Evolutionary conservation across 2,329 filamentous ascomycete genomes (phyloP), one percentile per base, ranked within the genome.

Genomic region (Neodidymelliopsis sp.): DNA sequence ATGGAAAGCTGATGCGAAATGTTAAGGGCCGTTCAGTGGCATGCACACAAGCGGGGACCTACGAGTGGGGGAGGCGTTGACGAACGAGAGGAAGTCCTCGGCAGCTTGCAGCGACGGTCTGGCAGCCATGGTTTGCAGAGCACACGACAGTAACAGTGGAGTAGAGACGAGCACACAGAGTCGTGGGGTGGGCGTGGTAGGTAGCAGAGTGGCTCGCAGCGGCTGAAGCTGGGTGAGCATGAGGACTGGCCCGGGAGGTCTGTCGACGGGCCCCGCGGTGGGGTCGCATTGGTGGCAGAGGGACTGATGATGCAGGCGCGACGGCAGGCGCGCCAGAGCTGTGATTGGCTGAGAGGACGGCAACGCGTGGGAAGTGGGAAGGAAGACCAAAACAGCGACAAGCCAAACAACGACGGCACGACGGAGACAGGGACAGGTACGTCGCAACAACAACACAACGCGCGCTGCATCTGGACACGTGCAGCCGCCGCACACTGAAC

Each of bases 21-120:
- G 54, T 67, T 45, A 62, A 45, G 18, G 16, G 19, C 4, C 9
- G 19, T 24, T 7, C 8, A 20, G 6, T 3, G 12, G 27, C 22
- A 27, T 7, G 23, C n/a, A n/a, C 25, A 34, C 30, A 15, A 8
- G 35, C 29, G n/a, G 12, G 37, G 38, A 73, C 85, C 63, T 81
- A 96, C 92, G 93, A 42, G 92, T 96, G 10, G 94, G 94, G 49
- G 92, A 97, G 56, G 87, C 89, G 75, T 97, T 96, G 72, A 97
- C 87, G 77, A 96, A 97, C 75, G 90, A 88, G 69, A 96, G 77
- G 74, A 97, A 96, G 79, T 95, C 90, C 75, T 88, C 78, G 44
- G 90, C 90, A 46, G 69, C 75, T 53, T 75, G 64, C 47, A 77
- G 67, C 2, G 75, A 75, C 10, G 72, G 71, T 50, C 73, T 74